Base-by-base conservation (phyloP, 441 rosid species). In the Gossypium lobatum region DNA sequence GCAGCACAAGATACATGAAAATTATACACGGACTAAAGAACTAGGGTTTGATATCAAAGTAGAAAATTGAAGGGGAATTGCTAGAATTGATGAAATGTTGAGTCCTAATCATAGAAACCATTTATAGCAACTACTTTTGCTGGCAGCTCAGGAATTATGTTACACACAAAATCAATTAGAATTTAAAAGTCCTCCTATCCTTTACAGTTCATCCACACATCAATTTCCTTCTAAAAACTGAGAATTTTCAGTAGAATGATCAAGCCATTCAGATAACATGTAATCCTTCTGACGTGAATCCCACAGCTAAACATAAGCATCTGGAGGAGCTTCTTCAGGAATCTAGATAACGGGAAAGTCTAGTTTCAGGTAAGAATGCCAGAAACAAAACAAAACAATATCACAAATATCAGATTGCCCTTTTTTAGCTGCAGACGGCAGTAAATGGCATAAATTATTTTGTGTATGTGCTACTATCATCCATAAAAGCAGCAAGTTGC, bases 321-420 rank as follows among this genome's bases (percentile, higher is more conserved):
- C 83, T 3, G 97, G 90, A 34, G 98, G 97, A 14, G 95, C 95
- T 77, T 88, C 91, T 75, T 92, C 97, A 3, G 97, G 97, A 76
- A 94, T 94, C 97, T 94, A 87, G 60, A 70, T 46, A 63, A 60
- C 39, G 74, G 34, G 58, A 75, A 76, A 74, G 14, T 9, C 7
- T 67, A n/a, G 48, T 48, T 39, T 16, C 2, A 73, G 34, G 14
- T 13, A 42, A 59, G 63, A 70, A 16, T 20, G 31, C 6, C 48
- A 73, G 11, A 55, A 50, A 23, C 64, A 59, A 52, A 37, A 16
- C 10, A n/a, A 28, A 28, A 28, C 6, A 7, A 61, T 4, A 25
- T 2, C 23, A 4, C 13, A 39, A 55, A 59, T 11, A 26, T 17
- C 59, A 6, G 16, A 20, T 55, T 21, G 34, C 13, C 20, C 10